A percentile compares a stretch with the other conserved stretches of the same genome.
These are phyloP conservation scores for Dendrobium officinale DNA, from an alignment of 106 monocot genomes.

Conservation along the genomic window DNA sequence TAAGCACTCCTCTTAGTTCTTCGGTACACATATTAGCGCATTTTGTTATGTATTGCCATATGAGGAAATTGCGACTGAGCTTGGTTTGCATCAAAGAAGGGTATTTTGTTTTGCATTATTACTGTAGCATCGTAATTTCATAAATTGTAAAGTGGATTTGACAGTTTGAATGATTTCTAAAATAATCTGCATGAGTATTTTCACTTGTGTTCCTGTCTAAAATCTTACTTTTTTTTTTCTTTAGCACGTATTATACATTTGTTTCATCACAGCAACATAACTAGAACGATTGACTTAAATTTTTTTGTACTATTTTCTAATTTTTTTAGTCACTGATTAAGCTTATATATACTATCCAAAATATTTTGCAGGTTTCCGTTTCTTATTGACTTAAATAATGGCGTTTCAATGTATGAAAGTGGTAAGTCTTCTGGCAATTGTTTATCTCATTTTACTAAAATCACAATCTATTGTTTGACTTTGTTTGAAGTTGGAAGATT, in stretches of 20 bases:
- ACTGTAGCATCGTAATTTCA: not conserved
- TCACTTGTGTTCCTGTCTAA: not conserved
- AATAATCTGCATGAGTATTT: not conserved
- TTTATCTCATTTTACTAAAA: not conserved
- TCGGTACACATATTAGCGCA: not conserved
- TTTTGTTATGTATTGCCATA: no score
- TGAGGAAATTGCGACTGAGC: no score
- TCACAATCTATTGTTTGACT: not conserved
- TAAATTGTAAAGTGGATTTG: not conserved
- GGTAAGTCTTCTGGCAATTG: constrained; percentile 31
- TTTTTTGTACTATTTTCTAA: no score
- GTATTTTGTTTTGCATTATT: no score
- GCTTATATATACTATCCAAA: not conserved
- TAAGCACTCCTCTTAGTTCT: constrained; percentile 30
- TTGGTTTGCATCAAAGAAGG: no score
- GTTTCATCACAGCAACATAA: not conserved
- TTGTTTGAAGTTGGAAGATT: not conserved
- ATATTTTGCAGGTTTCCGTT: constrained; percentile 70
- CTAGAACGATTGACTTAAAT: no score
- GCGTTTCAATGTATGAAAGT: constrained; percentile 82
- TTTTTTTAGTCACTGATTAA: not conserved
- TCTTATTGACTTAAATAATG: constrained; percentile 65
- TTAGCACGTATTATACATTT: not conserved
- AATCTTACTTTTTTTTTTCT: not conserved
- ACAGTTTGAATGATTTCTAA: not conserved